Conservation (phyloP, 306 rosid species). For the Castanea sativa region DNA sequence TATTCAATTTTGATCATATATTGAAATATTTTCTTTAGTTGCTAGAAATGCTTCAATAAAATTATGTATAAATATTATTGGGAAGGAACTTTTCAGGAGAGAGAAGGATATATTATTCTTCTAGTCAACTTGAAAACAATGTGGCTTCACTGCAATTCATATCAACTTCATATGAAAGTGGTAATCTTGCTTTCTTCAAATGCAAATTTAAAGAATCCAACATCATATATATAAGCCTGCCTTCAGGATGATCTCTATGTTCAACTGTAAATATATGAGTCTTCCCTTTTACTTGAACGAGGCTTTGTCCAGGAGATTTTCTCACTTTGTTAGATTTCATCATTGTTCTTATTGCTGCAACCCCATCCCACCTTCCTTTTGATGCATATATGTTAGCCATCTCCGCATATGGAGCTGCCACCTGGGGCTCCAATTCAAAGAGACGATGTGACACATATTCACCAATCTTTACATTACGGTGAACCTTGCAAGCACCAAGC, state of each 20-base stretch:
- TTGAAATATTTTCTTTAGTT: too few species aligned
- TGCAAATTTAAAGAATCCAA: constrained; percentile 40
- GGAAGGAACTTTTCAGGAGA: too few species aligned
- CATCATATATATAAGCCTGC: constrained; percentile 39
- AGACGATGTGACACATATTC: constrained; percentile 37
- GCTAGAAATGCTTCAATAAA: too few species aligned
- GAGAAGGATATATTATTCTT: too few species aligned
- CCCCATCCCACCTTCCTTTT: constrained; percentile 61
- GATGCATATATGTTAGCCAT: constrained; percentile 72
- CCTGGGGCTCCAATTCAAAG: constrained; percentile 49
- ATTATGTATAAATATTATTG: too few species aligned
- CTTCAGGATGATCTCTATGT: constrained; percentile 53
- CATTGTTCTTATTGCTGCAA: constrained; percentile 51
- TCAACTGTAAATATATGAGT: constrained; percentile 51
- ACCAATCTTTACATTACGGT: constrained; percentile 42
- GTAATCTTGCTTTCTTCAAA: constrained; percentile 22
- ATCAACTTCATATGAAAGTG: constrained; percentile 14
- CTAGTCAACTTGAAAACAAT: too few species aligned
- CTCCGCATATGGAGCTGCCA: constrained; percentile 54
- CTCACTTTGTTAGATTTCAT: constrained; percentile 53
- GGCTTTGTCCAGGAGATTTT: constrained; percentile 63
- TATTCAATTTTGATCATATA: too few species aligned
- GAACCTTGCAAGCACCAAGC: constrained; percentile 67
- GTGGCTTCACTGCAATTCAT: constrained; percentile 13
- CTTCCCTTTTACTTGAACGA: constrained; percentile 48